Base-by-base conservation (phyloP, 768 basidiomycete species). In the Crassisporium funariophilum region DNA sequence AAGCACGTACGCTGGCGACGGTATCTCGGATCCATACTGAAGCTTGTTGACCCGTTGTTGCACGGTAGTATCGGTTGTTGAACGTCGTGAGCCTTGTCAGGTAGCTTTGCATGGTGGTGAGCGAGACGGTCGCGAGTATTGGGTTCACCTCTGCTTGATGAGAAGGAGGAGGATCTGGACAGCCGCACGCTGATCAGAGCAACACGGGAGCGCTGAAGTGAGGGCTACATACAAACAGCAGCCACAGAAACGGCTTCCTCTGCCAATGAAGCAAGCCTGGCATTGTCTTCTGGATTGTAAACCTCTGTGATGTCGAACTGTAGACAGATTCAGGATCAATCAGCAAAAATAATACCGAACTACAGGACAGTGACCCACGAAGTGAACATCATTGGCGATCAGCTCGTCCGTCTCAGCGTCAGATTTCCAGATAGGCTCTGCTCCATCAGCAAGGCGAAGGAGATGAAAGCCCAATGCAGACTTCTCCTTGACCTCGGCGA, bases 61-160 rank as follows among this genome's bases (percentile, higher is more conserved):
- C 62, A 10, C 34, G 53, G 53, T 67, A 66, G 53, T 70, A 65
- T n/a, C 69, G 65, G 37, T 67, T 69, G 52, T 66, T 61, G 56
- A 69, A 72, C 11, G 54, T 12, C 0, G 67, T 67, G 19, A 68
- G 57, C 42, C 61, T 66, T 11, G 41, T 50, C 37, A 71, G 64
- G 50, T 64, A 59, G 12, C 44, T 37, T 35, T 67, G 56, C 61
- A 66, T 64, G 35, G 51, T 62, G 1, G 59, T 9, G 10, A 66
- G 39, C 9, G 62, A 63, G 33, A 65, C 49, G 7, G 45, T 46
- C 12, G 35, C 41, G 17, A 65, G 38, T 19, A 67, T 52, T 10
- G 60, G 50, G 7, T 50, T 54, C 39, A 68, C 53, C 22, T 47
- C 49, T 4, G 48, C 21, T 27, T 64, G 56, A 35, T 60, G 62